Percentiles rank a stretch among this genome's conserved stretches.
Evolutionary conservation across 768 basidiomycete species (phyloP).

Genomic region (Kwoniella dejecticola): DNA sequence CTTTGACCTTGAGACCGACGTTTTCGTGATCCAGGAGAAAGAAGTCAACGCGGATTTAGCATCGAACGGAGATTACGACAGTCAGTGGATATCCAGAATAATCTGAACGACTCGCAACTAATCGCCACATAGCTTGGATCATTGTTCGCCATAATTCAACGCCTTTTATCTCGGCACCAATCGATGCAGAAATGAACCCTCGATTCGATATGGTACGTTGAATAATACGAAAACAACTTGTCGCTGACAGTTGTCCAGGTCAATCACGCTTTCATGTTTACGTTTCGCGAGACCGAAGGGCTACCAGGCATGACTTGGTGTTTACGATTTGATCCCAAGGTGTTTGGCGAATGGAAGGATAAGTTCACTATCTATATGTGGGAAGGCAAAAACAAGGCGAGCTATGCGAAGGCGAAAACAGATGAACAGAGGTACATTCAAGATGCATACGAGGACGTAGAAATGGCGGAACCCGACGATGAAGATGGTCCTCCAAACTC

Average conservation of each 20-base stretch:
- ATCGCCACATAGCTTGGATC: conserved; percentile 50
- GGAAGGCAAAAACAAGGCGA: conserved; percentile 72
- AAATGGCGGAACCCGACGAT: conserved; percentile 73
- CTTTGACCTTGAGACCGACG: conserved; percentile 57
- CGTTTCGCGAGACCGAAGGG: conserved; percentile 65
- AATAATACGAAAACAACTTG: neutral
- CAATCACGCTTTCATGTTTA: conserved; percentile 79
- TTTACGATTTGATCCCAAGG: conserved; percentile 67
- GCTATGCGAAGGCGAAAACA: conserved; percentile 69
- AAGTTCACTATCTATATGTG: conserved; percentile 73
- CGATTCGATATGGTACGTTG: conserved; percentile 43
- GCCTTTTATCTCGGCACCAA: conserved; percentile 51
- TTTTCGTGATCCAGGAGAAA: conserved; percentile 57
- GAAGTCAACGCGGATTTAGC: conserved; percentile 54
- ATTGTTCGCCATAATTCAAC: conserved; percentile 42
- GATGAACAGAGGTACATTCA: conserved; percentile 87
- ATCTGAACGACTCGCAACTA: no score
- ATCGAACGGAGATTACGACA: conserved; percentile 53
- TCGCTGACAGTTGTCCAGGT: conserved; percentile 28
- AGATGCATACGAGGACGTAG: conserved; percentile 73
- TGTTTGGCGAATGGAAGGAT: conserved; percentile 65
- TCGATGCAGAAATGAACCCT: conserved; percentile 52
- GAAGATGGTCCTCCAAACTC: conserved; percentile 65
- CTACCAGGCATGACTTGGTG: conserved; percentile 70
- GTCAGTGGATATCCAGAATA: conserved; percentile 42